Evolutionary conservation across 371 early-diverging fungal genomes (phyloP), one percentile per base, ranked within the genome.

Genomic region (Modicella reniformis): DNA sequence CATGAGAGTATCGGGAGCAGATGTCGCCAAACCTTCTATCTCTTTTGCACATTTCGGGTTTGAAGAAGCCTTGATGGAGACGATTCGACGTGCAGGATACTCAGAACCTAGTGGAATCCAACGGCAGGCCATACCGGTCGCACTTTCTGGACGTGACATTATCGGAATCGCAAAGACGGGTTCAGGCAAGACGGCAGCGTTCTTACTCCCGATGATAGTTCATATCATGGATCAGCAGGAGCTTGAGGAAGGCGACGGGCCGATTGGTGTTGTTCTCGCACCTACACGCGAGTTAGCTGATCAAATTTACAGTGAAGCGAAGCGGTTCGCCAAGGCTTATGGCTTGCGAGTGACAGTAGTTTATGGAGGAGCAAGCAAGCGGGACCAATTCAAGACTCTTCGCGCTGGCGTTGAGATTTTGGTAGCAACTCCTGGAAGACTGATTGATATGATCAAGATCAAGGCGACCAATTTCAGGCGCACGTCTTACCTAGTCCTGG

Each of bases 401-500:
- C 87, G 93, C 19, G 83, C 87, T 17, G 92, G 91, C 0, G 90
- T 92, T 10, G 96, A 97, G 66, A 93, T 98, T 54, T 64, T 96
- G 19, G 92, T 98, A 2, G 96, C 95, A 1, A 96, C 97, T 1
- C 98, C 98, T 0, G 99, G 99, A 41, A 86, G 99, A 59, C 82
- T 99, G 61, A 95, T 97, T 80, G 99, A 99, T 76, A 90, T 99
- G 92, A 87, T 97, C 59, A 91, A 94, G 59, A 90, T 92, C 81
- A 90, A 91, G 60, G 93, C 91, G 34, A 91, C 95, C n/a, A 96
- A 93, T 73, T 84, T 98, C 44, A 85, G 86, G 52, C 88, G 98
- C 51, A 94, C 96, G 2, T 94, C 96, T 25, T 97, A 93, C 75
- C 82, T 98, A 26, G 97, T 98, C 2, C 82, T 98, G 71, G 98